A percentile compares a stretch with the other conserved stretches of the same genome.
These are phyloP conservation scores for Cutaneotrichosporon cavernicola DNA, from an alignment of 1,284 basidiomycete genomes.

Conservation along the genomic window DNA sequence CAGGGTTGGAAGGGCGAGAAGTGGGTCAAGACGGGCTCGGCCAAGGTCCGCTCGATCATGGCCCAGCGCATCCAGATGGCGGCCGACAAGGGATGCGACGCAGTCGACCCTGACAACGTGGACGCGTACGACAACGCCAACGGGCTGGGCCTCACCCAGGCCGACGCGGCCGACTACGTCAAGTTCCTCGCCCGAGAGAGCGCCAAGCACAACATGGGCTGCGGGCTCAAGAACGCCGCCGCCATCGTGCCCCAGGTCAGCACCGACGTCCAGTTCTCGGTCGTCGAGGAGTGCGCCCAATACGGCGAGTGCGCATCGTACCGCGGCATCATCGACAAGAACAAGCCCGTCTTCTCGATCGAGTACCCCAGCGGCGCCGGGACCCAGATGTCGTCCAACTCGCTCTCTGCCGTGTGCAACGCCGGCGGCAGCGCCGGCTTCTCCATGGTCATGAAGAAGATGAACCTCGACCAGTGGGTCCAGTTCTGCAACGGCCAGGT, in stretches of 20 bases:
- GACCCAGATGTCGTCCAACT: background rate
- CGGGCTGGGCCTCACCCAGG: constrained; percentile 20
- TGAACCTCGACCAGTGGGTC: constrained; percentile 17
- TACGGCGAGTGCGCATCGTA: constrained; percentile 35
- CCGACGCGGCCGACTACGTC: constrained; percentile 42
- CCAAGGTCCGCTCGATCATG: constrained; percentile 13
- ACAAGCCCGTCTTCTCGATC: constrained; percentile 40
- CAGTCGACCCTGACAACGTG: constrained; percentile 50
- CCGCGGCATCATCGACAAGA: constrained; percentile 30
- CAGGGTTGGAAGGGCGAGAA: constrained; percentile 16
- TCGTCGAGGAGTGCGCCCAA: constrained; percentile 22
- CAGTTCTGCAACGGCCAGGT: constrained; percentile 12
- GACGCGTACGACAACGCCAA: constrained; percentile 28
- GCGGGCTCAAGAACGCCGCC: constrained; percentile 45
- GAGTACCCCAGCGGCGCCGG: constrained; percentile 27
- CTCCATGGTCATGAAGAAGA: constrained; percentile 17
- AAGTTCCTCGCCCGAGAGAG: constrained; percentile 35
- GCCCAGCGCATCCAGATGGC: constrained; percentile 35
- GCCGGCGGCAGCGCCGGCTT: background rate
- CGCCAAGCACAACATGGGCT: constrained; percentile 24
- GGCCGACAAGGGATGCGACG: constrained; percentile 46
- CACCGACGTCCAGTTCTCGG: constrained; percentile 13
- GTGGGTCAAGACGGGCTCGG: constrained; percentile 12
- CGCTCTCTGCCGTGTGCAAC: background rate
- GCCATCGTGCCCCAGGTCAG: constrained; percentile 11